A percentile compares a stretch with the other conserved stretches of the same genome.
phyloP scores from a whole-genome alignment of 1,139 yeast species.

The Hansenula sp. region DNA sequence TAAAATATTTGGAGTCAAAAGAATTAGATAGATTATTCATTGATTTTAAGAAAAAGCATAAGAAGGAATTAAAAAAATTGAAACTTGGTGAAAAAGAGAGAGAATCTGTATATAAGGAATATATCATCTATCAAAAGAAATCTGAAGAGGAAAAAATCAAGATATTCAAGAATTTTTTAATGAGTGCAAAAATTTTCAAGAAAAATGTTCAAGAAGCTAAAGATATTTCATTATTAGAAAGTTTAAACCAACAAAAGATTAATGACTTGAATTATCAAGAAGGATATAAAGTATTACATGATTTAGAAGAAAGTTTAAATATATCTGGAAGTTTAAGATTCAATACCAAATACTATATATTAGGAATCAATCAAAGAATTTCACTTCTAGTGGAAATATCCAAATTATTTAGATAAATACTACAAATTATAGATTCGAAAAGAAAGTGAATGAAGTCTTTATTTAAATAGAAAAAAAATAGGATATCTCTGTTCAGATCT shows the following conservation, averaged over 20 bases:
- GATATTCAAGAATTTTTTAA: conserved; percentile 13
- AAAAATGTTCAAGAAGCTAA: conserved; percentile 6
- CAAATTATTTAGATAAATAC: too few species aligned
- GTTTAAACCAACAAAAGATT: not conserved
- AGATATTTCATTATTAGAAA: not conserved
- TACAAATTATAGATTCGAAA: not conserved
- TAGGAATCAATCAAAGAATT: conserved; percentile 8
- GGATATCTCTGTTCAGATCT: not conserved
- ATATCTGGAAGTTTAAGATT: conserved; percentile 11
- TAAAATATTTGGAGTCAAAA: conserved; percentile 28
- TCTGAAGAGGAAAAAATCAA: conserved; percentile 6
- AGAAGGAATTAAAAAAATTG: conserved; percentile 26
- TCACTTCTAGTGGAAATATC: not conserved
- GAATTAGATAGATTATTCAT: conserved; percentile 32
- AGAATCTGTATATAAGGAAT: conserved; percentile 36
- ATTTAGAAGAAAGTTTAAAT: conserved; percentile 7
- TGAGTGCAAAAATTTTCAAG: conserved; percentile 16
- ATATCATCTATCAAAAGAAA: conserved; percentile 15
- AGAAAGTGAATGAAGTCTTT: not conserved
- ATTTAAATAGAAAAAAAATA: not conserved
- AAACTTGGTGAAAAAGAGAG: conserved; percentile 32
- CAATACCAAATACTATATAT: conserved; percentile 13
- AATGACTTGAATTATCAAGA: not conserved
- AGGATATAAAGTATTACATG: conserved; percentile 2
- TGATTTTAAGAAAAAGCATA: conserved; percentile 41